Base-by-base conservation (phyloP, 2,329 filamentous ascomycete species). In the Coniochaeta ligniaria region DNA sequence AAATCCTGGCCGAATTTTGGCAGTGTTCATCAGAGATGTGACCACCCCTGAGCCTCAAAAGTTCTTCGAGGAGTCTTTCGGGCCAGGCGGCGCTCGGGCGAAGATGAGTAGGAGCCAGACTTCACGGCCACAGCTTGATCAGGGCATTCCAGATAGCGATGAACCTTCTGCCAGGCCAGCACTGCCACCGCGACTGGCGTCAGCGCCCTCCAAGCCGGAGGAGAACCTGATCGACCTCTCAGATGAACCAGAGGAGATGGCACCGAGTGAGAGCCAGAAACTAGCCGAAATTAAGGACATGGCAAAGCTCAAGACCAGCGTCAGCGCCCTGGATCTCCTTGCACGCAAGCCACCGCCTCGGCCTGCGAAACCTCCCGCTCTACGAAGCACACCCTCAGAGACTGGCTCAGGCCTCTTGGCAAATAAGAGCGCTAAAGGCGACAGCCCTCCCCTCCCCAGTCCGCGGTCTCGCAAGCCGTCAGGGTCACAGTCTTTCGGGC, bases 1-100 rank as follows among this genome's bases (percentile, higher is more conserved):
- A 2, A 88, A 98, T 67, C 94, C 93, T 0, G 90, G 90, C 0
- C 85, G 91, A 31, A 87, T 99, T 2, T 78, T 92, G 33, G 95
- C 87, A 0, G 85, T 99, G 7, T 98, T 98, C 73, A 98, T 99
- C 65, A 85, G 96, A 60, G 95, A 99, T 73, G 91, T 99, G 24
- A 99, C 95, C 0, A 96, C 92, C 0, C 83, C 89, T 0, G 83
- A 90, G 41, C 80, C 79, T 55, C 80, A 85, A 14, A 85, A 84
- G 0, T 98, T 95, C 71, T 97, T 97, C 69, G 91, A 96, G 65
- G 81, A 85, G 1, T 72, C 75, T 0, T 76, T 78, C 58, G 47
- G 47, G 3, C 3, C 35, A n/a, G 56, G n/a, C 1, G 56, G 56
- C 1, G 8, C 24, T 45, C n/a, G 26, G 24, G 47, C n/a, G 17